Percentiles rank a stretch among this genome's conserved stretches.
These are phyloP conservation scores for Zasmidium angulare DNA, from an alignment of 2,329 filamentous ascomycete genomes.

Conservation along the genomic window DNA sequence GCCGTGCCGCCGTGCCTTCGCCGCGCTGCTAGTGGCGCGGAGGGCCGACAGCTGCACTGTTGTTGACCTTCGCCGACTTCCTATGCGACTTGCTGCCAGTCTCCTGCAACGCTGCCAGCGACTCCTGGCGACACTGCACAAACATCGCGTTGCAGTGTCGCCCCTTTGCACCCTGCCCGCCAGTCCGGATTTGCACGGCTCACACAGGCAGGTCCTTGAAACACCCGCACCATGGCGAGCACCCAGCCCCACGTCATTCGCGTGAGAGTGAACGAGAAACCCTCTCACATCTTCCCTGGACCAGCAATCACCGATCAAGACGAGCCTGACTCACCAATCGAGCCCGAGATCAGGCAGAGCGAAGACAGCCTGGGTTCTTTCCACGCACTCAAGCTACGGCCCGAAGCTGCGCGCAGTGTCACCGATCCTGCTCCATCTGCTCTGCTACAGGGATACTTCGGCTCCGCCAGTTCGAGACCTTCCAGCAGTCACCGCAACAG, in stretches of 20 bases:
- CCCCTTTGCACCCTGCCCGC: not conserved
- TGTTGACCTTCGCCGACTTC: not conserved
- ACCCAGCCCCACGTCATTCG: not conserved
- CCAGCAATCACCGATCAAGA: not conserved
- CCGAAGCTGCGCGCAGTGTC: slow-evolving; percentile 29
- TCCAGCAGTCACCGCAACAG: slow-evolving; percentile 42
- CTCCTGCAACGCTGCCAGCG: no score
- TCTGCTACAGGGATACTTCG: slow-evolving; percentile 30
- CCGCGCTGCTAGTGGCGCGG: no score
- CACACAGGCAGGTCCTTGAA: not conserved
- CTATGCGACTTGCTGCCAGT: not conserved
- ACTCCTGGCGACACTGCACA: not conserved
- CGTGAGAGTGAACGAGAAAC: slow-evolving; percentile 3
- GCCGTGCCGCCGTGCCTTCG: no score
- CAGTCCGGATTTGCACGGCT: not conserved
- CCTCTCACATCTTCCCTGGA: not conserved
- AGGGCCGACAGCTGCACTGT: not conserved
- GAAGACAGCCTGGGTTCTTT: not conserved
- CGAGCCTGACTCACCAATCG: not conserved
- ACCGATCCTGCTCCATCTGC: slow-evolving; percentile 39
- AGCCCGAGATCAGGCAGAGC: slow-evolving; percentile 5
- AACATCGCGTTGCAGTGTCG: not conserved
- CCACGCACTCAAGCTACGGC: slow-evolving; percentile 22
- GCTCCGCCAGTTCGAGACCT: slow-evolving; percentile 25
- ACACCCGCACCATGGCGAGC: not conserved